Evolutionary conservation across 345 rosid species (phyloP).

Genomic region (Pelargonium nanum): DNA sequence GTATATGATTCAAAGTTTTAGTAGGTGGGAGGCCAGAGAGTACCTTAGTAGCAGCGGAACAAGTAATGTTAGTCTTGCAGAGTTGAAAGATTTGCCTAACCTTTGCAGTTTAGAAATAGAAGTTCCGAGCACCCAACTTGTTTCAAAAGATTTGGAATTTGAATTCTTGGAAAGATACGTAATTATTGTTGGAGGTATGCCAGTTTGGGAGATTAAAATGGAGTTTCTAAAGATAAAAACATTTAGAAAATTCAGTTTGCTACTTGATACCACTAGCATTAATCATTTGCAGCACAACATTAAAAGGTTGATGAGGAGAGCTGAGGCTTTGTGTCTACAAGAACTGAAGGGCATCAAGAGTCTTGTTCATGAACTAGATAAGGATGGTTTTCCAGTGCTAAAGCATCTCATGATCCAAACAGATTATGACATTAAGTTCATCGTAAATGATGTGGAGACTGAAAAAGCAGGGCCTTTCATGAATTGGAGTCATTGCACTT

Average conservation of each 20-base stretch:
- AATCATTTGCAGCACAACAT: no score
- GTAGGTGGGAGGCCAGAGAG: constrained; percentile 14
- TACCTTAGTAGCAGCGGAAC: no score
- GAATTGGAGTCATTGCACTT: background rate
- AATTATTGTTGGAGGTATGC: background rate
- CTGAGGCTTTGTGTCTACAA: no score
- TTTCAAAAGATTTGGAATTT: background rate
- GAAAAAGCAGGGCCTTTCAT: background rate
- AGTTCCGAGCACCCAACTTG: background rate
- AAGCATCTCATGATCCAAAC: background rate
- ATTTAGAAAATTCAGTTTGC: no score
- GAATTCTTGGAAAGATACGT: background rate
- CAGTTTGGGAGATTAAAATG: no score
- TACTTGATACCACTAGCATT: no score
- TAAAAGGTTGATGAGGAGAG: no score
- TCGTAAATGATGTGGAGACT: background rate
- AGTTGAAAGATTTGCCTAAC: constrained; percentile 12
- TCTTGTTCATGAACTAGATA: no score
- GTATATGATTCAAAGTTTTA: constrained; percentile 8
- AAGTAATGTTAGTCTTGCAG: constrained; percentile 15
- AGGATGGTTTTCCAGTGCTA: background rate
- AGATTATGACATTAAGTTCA: background rate
- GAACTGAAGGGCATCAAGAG: no score
- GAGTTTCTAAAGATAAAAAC: no score
- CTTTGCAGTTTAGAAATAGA: constrained; percentile 7